Conservation (phyloP, 1,284 basidiomycete species). For the Ustilago bromivora region DNA sequence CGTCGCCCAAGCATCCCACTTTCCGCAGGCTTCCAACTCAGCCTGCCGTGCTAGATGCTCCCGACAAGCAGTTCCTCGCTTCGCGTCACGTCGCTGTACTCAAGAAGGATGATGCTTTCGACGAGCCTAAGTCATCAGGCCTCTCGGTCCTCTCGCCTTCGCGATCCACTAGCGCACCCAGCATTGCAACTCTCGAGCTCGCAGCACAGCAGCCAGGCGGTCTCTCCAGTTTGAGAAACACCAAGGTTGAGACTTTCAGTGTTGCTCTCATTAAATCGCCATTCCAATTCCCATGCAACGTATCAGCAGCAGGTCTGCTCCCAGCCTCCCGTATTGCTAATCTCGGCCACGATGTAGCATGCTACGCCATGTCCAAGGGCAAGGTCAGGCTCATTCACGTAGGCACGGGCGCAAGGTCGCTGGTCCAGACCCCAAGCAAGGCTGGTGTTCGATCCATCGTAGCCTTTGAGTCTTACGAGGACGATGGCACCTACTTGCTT, state of each 20-base stretch:
- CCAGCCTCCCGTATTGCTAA: constrained; percentile 31
- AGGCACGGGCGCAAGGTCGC: constrained; percentile 26
- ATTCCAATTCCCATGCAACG: constrained; percentile 28
- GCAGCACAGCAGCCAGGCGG: constrained; percentile 41
- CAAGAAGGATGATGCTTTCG: constrained; percentile 29
- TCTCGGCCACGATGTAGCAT: constrained; percentile 24
- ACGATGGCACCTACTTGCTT: constrained; percentile 13
- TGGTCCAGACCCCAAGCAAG: constrained; percentile 27
- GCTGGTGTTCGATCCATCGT: constrained; percentile 26
- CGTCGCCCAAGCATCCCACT: constrained; percentile 3
- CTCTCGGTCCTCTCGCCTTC: constrained; percentile 42
- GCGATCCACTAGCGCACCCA: constrained; percentile 29
- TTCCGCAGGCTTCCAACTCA: constrained; percentile 23
- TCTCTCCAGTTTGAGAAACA: constrained; percentile 27
- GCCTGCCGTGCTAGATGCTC: constrained; percentile 12
- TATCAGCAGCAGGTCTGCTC: constrained; percentile 19
- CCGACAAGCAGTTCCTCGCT: constrained; percentile 31
- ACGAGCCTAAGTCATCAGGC: constrained; percentile 36
- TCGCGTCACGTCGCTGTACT: constrained; percentile 25
- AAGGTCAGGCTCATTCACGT: constrained; percentile 45
- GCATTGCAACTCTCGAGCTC: constrained; percentile 40
- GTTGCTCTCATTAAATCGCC: constrained; percentile 42
- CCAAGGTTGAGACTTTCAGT: constrained; percentile 39
- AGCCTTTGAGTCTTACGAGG: constrained; percentile 16
- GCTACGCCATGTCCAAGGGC: constrained; percentile 50